Percentiles rank a stretch among this genome's conserved stretches.
Evolutionary conservation across 768 basidiomycete genomes (phyloP).

Genomic region (Suillus placidus): DNA sequence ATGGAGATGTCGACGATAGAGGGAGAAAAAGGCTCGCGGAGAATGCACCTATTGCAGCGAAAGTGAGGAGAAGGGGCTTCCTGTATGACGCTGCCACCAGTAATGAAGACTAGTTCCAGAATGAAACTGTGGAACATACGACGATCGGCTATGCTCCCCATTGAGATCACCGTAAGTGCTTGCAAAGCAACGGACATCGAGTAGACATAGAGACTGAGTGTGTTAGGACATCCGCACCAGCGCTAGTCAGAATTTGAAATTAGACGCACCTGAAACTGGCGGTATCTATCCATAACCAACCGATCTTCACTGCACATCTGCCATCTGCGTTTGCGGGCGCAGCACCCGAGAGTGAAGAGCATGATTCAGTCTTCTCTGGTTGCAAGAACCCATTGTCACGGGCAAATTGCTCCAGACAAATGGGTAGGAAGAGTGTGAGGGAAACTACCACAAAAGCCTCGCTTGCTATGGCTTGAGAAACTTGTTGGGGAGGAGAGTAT

Average conservation of each 20-base stretch:
- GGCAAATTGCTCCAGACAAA: constrained; percentile 87
- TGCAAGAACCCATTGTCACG: constrained; percentile 82
- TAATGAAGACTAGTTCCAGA: constrained; percentile 5
- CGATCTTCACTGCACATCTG: constrained; percentile 81
- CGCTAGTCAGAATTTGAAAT: not conserved
- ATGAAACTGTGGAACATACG: constrained; percentile 49
- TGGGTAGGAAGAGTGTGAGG: constrained; percentile 79
- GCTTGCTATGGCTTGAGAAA: constrained; percentile 37
- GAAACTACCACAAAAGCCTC: constrained; percentile 84
- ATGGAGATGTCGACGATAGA: constrained; percentile 66
- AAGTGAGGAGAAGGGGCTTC: constrained; percentile 74
- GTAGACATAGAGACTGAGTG: constrained; percentile 76
- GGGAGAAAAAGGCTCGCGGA: constrained; percentile 72
- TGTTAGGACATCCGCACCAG: constrained; percentile 4
- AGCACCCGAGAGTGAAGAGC: constrained; percentile 34
- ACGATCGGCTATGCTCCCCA: constrained; percentile 89
- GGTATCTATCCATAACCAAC: constrained; percentile 86
- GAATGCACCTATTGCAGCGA: constrained; percentile 72
- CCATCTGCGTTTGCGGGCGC: constrained; percentile 33
- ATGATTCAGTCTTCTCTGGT: constrained; percentile 68
- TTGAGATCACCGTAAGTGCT: constrained; percentile 92
- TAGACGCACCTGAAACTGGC: constrained; percentile 81
- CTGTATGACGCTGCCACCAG: constrained; percentile 57
- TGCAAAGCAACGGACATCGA: constrained; percentile 88
- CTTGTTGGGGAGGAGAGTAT: not conserved